Percentiles rank a stretch among this genome's conserved stretches.
These are phyloP conservation scores for Vicia sativa DNA, from an alignment of 306 rosid genomes.

Conservation along the genomic window DNA sequence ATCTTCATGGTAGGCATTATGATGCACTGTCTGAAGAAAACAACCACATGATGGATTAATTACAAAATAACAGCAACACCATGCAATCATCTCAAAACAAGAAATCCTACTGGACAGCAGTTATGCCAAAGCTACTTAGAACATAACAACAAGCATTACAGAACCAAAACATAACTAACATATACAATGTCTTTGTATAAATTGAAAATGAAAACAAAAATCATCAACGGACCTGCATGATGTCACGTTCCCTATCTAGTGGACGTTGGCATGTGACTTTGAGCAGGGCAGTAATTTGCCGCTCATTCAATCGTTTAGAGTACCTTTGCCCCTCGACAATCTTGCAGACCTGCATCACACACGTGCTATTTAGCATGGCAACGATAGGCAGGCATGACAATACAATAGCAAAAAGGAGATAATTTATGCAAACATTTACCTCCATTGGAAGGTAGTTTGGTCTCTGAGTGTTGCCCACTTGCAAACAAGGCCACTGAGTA, in stretches of 20 bases:
- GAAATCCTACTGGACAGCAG: neutral
- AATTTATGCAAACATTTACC: slow-evolving; percentile 43
- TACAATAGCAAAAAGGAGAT: neutral
- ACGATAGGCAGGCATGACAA: neutral
- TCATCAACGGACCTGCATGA: slow-evolving; percentile 59
- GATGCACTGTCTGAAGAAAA: slow-evolving; percentile 71
- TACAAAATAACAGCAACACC: neutral
- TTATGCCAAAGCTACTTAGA: neutral
- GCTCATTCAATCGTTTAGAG: slow-evolving; percentile 80
- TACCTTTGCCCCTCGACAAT: slow-evolving; percentile 96
- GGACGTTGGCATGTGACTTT: slow-evolving; percentile 98
- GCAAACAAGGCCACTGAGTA: slow-evolving; percentile 94
- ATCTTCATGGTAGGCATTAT: slow-evolving; percentile 81
- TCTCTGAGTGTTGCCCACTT: slow-evolving; percentile 89
- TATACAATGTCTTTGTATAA: neutral
- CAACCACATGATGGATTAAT: neutral
- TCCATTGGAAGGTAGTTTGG: slow-evolving; percentile 98
- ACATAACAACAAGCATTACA: neutral
- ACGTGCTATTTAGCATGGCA: slow-evolving; percentile 29
- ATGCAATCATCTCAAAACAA: slow-evolving; percentile 2
- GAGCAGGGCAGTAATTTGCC: slow-evolving; percentile 85
- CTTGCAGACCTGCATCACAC: slow-evolving; percentile 76
- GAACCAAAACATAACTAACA: neutral
- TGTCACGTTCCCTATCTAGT: slow-evolving; percentile 77
- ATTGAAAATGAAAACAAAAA: neutral